These are phyloP conservation scores for Microcyclosporella mali DNA, from an alignment of 2,329 filamentous ascomycete species.

Conservation along the genomic window DNA sequence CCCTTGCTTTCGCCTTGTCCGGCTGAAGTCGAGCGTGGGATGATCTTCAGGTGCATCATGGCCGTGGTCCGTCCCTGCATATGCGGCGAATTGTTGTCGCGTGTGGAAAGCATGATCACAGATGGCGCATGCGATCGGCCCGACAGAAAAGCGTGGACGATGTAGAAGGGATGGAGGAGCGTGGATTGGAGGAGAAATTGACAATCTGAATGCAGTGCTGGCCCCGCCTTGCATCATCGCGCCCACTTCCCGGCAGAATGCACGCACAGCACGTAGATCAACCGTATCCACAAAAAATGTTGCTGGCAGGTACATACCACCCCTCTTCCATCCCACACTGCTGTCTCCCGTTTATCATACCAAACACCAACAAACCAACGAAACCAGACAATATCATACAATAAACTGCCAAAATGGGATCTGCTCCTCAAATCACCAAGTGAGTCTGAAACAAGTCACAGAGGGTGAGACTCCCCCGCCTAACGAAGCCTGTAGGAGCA, in stretches of 20 bases:
- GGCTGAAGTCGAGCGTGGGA: too few species aligned
- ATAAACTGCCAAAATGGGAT: conserved; percentile 10
- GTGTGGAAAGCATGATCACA: too few species aligned
- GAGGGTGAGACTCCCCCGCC: not conserved
- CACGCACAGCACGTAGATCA: too few species aligned
- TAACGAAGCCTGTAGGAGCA: conserved; percentile 6
- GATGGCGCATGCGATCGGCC: too few species aligned
- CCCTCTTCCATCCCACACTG: too few species aligned
- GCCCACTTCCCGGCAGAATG: conserved; percentile 1
- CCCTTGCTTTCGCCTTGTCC: too few species aligned
- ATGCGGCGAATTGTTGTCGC: too few species aligned
- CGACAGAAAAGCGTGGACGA: too few species aligned
- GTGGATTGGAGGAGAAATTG: conserved; percentile 1
- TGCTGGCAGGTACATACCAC: not conserved
- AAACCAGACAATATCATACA: not conserved
- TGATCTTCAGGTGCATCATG: too few species aligned
- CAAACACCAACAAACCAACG: not conserved
- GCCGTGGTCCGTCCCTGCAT: too few species aligned
- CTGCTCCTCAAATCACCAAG: conserved; percentile 40
- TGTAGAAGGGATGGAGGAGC: not conserved
- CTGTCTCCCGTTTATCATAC: too few species aligned
- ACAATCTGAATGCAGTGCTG: not conserved
- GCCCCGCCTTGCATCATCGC: not conserved
- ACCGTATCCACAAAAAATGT: not conserved
- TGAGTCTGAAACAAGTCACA: too few species aligned